phyloP scores from a whole-genome alignment of 2,329 filamentous ascomycete genomes.

The Aspergillaceae sp. region DNA sequence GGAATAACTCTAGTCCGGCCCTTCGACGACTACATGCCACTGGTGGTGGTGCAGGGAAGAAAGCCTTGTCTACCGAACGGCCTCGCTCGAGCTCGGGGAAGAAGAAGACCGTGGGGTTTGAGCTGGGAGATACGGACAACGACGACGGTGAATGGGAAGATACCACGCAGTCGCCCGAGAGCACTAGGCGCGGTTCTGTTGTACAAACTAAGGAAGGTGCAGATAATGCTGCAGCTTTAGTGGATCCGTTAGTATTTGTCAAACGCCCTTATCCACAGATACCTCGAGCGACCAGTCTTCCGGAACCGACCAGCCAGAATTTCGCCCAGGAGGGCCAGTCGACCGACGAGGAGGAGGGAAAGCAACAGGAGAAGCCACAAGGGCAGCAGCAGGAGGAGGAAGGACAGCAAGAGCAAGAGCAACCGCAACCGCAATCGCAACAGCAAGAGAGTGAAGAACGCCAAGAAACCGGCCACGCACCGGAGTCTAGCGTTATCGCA shows the following conservation, averaged over 20 bases:
- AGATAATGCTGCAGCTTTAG: conserved; percentile 26
- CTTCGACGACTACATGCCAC: conserved; percentile 31
- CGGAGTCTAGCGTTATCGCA: conserved; percentile 31
- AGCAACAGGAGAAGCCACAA: conserved; percentile 10
- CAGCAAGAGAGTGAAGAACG: conserved; percentile 6
- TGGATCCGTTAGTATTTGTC: conserved; percentile 34
- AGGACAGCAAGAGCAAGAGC: conserved; percentile 4
- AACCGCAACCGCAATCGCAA: conserved; percentile 8
- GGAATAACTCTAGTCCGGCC: conserved; percentile 38
- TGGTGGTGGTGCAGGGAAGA: conserved; percentile 26
- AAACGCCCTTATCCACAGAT: conserved; percentile 33
- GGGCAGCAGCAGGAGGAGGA: conserved; percentile 10
- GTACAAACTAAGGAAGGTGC: conserved; percentile 27
- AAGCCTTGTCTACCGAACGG: conserved; percentile 27
- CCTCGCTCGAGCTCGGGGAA: conserved; percentile 28
- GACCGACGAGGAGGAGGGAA: conserved; percentile 12
- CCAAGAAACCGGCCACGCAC: conserved; percentile 11
- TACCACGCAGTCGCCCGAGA: conserved; percentile 40
- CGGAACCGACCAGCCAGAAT: conserved; percentile 27
- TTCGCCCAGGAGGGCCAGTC: conserved; percentile 19
- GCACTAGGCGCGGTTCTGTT: conserved; percentile 39
- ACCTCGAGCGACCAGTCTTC: conserved; percentile 31
- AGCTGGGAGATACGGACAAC: conserved; percentile 36
- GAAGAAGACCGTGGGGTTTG: conserved; percentile 41
- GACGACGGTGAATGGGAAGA: conserved; percentile 43